phyloP scores from a whole-genome alignment of 1,284 basidiomycete genomes.

The Cryptococcus sp. region DNA sequence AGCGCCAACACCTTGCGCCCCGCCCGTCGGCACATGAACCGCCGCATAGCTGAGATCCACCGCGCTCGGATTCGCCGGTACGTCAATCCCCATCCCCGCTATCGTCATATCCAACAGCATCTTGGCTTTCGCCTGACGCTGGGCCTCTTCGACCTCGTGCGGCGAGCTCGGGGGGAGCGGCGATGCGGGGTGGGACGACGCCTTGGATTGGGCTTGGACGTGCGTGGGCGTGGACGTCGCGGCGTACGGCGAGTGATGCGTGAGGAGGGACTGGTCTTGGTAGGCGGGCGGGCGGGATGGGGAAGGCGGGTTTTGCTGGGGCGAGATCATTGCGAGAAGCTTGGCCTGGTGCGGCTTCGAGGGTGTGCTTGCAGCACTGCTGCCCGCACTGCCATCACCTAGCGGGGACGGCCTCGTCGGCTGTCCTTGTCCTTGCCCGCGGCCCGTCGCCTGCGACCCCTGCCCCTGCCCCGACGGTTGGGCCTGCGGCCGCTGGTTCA shows the following conservation, averaged over 20 bases:
- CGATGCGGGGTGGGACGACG: conserved; percentile 23
- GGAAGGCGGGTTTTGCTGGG: conserved; percentile 3
- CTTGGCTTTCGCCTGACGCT: conserved; percentile 24
- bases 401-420: no score
- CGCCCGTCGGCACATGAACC: background rate
- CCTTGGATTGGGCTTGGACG: conserved; percentile 9
- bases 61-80: background rate
- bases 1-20: background rate
- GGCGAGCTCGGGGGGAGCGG: conserved; percentile 17
- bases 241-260: background rate
- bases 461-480: background rate
- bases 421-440: no score
- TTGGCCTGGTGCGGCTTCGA: conserved; percentile 28
- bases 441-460: background rate
- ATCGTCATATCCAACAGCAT: conserved; percentile 34
- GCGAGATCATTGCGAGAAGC: conserved; percentile 27
- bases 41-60: background rate
- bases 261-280: background rate
- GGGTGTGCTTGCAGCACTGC: background rate
- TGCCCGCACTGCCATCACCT: no score
- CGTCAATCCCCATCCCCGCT: conserved; percentile 26
- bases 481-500: conserved; percentile 16
- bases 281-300: background rate
- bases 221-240: background rate
- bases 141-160: conserved; percentile 11